Percentiles rank a stretch among this genome's conserved stretches.
Conservation (phyloP, 176 grass and related monocot species). For the Oryza longistaminata region DNA sequence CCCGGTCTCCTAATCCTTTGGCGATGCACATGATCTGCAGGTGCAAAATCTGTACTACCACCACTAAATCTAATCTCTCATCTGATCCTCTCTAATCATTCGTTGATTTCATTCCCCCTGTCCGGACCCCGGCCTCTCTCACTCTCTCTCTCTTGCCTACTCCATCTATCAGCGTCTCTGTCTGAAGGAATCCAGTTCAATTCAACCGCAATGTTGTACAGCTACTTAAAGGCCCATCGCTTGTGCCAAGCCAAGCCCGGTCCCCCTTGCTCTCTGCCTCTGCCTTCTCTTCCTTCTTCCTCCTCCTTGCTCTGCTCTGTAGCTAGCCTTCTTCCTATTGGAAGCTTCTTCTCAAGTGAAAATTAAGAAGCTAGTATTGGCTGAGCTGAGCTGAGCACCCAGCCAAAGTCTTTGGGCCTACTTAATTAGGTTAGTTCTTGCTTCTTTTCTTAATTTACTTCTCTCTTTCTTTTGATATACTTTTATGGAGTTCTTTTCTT, state of each 20-base stretch:
- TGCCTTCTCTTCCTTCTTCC: not conserved
- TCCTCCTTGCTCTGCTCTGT: not conserved
- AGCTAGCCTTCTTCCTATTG: not conserved
- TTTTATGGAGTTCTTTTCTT: not conserved
- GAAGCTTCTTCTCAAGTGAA: not conserved
- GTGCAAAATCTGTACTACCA: not conserved
- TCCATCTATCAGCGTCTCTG: not conserved
- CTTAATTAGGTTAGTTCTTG: not conserved
- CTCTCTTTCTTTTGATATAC: not conserved
- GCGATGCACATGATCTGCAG: too few species aligned
- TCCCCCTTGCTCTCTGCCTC: not conserved
- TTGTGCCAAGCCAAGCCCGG: not conserved
- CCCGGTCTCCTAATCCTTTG: too few species aligned
- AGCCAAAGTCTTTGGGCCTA: not conserved
- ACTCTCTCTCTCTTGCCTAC: not conserved
- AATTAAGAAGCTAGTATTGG: not conserved
- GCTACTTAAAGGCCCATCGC: constrained; percentile 33
- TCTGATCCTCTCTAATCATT: constrained; percentile 15
- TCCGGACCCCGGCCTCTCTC: not conserved
- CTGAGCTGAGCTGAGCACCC: not conserved
- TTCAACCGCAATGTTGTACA: constrained; percentile 18
- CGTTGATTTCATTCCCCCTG: not conserved
- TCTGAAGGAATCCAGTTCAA: constrained; percentile 40
- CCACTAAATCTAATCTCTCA: too few species aligned
- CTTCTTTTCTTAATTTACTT: not conserved